Conservation (phyloP, 202 grass and related monocot species). For the Saccharum hybrid region DNA sequence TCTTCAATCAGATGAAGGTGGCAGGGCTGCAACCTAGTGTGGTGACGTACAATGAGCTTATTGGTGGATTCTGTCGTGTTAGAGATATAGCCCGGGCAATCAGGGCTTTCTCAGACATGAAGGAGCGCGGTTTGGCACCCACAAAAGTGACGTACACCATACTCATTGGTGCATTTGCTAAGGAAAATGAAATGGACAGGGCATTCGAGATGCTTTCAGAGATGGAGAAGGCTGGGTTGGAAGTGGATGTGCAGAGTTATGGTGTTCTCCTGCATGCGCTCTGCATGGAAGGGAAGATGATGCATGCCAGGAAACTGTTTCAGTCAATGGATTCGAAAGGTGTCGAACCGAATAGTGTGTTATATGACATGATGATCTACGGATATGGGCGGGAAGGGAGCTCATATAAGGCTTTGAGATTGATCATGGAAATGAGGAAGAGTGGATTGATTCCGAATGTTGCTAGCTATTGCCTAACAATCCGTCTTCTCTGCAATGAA, state of each 20-base stretch:
- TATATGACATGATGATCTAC: slow-evolving; percentile 78
- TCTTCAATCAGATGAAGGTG: slow-evolving; percentile 63
- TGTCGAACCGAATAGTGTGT: slow-evolving; percentile 50
- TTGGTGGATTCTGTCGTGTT: slow-evolving; percentile 58
- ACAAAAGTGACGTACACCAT: slow-evolving; percentile 73
- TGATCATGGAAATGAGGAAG: slow-evolving; percentile 59
- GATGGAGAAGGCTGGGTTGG: slow-evolving; percentile 58
- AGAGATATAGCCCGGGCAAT: slow-evolving; percentile 55
- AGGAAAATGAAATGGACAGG: slow-evolving; percentile 60
- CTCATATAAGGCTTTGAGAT: slow-evolving; percentile 57
- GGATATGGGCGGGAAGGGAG: slow-evolving; percentile 73
- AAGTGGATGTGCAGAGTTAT: slow-evolving; percentile 60
- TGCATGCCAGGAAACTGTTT: slow-evolving; percentile 72
- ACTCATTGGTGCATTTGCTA: slow-evolving; percentile 68
- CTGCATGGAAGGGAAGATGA: slow-evolving; percentile 70
- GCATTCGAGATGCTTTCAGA: slow-evolving; percentile 59
- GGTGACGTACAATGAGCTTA: slow-evolving; percentile 65
- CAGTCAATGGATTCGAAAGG: slow-evolving; percentile 58
- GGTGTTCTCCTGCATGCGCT: slow-evolving; percentile 60
- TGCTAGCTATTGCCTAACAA: slow-evolving; percentile 64
- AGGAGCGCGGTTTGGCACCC: slow-evolving; percentile 57
- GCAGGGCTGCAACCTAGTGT: slow-evolving; percentile 46
- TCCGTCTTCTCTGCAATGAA: slow-evolving; percentile 70
- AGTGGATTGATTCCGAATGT: slow-evolving; percentile 60
- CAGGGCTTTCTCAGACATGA: slow-evolving; percentile 63